phyloP scores from a whole-genome alignment of 345 rosid species.

The Corchorus capsularis region DNA sequence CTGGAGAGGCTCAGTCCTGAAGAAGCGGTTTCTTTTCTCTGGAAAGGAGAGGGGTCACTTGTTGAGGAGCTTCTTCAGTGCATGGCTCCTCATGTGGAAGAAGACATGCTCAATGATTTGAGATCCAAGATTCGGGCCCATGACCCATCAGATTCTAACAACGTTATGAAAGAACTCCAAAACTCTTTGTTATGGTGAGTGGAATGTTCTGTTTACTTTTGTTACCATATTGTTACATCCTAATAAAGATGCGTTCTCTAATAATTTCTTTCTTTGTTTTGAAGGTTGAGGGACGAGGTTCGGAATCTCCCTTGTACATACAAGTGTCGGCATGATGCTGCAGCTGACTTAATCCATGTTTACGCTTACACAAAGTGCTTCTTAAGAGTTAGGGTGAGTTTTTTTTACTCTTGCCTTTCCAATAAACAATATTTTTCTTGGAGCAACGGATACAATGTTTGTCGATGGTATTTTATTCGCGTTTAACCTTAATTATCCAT shows the following conservation, averaged over 20 bases:
- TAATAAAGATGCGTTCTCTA: slow-evolving; percentile 10
- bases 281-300: slow-evolving; percentile 96
- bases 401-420: slow-evolving; percentile 20
- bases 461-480: neutral
- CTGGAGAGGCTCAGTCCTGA: slow-evolving; percentile 78
- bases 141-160: slow-evolving; percentile 70
- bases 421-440: neutral
- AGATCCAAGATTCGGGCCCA: slow-evolving; percentile 67
- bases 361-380: slow-evolving; percentile 90
- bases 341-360: slow-evolving; percentile 95
- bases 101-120: slow-evolving; percentile 57
- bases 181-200: slow-evolving; percentile 89
- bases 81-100: slow-evolving; percentile 78
- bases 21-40: slow-evolving; percentile 67
- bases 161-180: slow-evolving; percentile 70
- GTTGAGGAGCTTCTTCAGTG: slow-evolving; percentile 86
- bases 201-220: slow-evolving; percentile 21
- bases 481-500: slow-evolving; percentile 26
- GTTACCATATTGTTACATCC: slow-evolving; percentile 2
- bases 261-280: slow-evolving; percentile 17
- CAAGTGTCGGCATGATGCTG: slow-evolving; percentile 96
- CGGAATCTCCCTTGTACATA: slow-evolving; percentile 86
- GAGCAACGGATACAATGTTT: neutral
- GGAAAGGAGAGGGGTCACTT: slow-evolving; percentile 94
- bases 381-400: slow-evolving; percentile 74